Conservation (phyloP, 1,284 basidiomycete species). For the Malassezia vespertilionis region DNA sequence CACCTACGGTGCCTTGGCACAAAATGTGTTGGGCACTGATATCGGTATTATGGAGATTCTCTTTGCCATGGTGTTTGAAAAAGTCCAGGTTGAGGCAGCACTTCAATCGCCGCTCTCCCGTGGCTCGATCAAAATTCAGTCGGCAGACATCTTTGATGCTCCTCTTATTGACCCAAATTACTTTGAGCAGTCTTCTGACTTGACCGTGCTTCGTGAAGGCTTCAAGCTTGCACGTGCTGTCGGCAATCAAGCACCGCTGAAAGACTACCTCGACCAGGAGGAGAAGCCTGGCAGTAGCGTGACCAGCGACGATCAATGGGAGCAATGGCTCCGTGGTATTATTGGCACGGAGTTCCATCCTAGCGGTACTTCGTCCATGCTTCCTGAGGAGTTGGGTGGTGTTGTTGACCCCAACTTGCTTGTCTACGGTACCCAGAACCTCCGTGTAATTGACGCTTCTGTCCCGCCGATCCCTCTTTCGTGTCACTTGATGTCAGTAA, state of each 20-base stretch:
- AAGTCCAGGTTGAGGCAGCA: slow-evolving; percentile 55
- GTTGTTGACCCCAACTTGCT: slow-evolving; percentile 30
- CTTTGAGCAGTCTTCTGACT: slow-evolving; percentile 50
- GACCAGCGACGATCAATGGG: slow-evolving; percentile 51
- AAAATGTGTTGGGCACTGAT: slow-evolving; percentile 48
- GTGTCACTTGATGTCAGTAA: slow-evolving; percentile 53
- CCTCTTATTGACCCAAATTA: slow-evolving; percentile 60
- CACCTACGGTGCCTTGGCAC: slow-evolving; percentile 54
- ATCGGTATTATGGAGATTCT: slow-evolving; percentile 34
- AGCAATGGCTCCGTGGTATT: slow-evolving; percentile 49
- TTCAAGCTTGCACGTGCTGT: slow-evolving; percentile 54
- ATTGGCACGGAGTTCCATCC: slow-evolving; percentile 52
- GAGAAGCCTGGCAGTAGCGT: slow-evolving; percentile 18
- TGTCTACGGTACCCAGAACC: slow-evolving; percentile 34
- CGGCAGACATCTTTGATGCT: slow-evolving; percentile 53
- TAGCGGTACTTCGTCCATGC: slow-evolving; percentile 47
- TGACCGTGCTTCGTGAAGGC: slow-evolving; percentile 55
- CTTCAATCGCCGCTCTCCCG: slow-evolving; percentile 58
- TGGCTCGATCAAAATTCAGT: slow-evolving; percentile 52
- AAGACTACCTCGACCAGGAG: slow-evolving; percentile 18
- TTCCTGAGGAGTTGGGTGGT: slow-evolving; percentile 30
- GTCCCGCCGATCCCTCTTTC: slow-evolving; percentile 46
- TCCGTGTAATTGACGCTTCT: slow-evolving; percentile 27
- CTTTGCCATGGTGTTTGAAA: slow-evolving; percentile 23
- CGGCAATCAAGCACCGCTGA: slow-evolving; percentile 32